Percentiles rank a stretch among this genome's conserved stretches.
phyloP scores from a whole-genome alignment of 1,284 basidiomycete genomes.

The Ceratorhiza oryzae-sativae region DNA sequence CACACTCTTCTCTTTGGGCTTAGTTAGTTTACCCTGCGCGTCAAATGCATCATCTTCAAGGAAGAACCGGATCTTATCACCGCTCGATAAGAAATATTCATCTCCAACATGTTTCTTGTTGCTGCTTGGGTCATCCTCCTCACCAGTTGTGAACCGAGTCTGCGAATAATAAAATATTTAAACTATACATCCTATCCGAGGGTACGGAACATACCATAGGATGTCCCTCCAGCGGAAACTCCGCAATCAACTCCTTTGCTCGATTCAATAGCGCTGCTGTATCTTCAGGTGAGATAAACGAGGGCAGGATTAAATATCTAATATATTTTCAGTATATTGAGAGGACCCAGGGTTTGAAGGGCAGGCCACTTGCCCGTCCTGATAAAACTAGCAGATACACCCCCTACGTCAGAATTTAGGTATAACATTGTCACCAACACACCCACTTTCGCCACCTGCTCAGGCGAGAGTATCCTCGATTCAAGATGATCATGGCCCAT shows the following conservation, averaged over 20 bases:
- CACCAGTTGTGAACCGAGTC: constrained; percentile 88
- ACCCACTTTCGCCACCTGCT: constrained; percentile 61
- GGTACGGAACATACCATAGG: constrained; percentile 65
- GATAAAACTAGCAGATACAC: constrained; percentile 56
- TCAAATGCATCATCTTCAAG: constrained; percentile 83
- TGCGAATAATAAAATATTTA: constrained; percentile 48
- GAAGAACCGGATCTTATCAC: constrained; percentile 92
- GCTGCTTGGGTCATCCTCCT: constrained; percentile 53
- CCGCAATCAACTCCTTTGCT: constrained; percentile 74
- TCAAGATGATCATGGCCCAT: constrained; percentile 1
- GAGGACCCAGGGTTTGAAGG: constrained; percentile 41
- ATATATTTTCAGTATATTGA: constrained; percentile 48
- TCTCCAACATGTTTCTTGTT: constrained; percentile 75
- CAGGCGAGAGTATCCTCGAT: constrained; percentile 40
- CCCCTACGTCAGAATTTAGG: neutral
- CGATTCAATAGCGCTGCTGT: constrained; percentile 70
- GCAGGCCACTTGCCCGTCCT: constrained; percentile 55
- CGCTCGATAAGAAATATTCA: constrained; percentile 89
- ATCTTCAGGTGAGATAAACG: constrained; percentile 70
- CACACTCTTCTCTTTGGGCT: constrained; percentile 78
- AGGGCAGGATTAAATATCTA: constrained; percentile 81
- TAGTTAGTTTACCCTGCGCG: constrained; percentile 66
- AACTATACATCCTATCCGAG: neutral
- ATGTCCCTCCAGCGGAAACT: constrained; percentile 79
- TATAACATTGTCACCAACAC: neutral